Percentiles rank a stretch among this genome's conserved stretches.
These are phyloP conservation scores for Trichocladium antarcticum DNA, from an alignment of 495 filamentous ascomycete species.

Conservation along the genomic window DNA sequence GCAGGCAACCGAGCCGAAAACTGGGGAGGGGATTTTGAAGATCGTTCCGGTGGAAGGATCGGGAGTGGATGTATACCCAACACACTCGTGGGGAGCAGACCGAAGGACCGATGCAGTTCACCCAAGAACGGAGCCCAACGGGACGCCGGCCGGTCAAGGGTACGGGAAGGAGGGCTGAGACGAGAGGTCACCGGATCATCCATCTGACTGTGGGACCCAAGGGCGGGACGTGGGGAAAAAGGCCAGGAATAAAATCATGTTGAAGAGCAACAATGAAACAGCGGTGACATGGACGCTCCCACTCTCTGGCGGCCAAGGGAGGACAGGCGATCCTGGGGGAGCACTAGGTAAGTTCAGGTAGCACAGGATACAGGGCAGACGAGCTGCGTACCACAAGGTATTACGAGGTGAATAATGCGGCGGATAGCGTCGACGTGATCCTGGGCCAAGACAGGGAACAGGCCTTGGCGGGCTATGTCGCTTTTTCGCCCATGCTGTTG, in stretches of 20 bases:
- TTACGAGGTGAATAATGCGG: slow-evolving; percentile 13
- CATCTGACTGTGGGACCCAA: slow-evolving; percentile 28
- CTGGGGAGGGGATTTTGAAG: slow-evolving; percentile 4
- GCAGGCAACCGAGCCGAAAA: background rate
- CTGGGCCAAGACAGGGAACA: slow-evolving; percentile 10
- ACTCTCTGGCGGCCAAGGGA: slow-evolving; percentile 11
- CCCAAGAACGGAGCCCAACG: slow-evolving; percentile 6
- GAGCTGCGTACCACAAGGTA: slow-evolving; percentile 7
- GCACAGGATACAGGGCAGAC: background rate
- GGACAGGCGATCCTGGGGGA: slow-evolving; percentile 22
- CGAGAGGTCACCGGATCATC: slow-evolving; percentile 29
- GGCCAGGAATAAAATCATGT: slow-evolving; percentile 20
- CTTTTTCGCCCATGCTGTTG: slow-evolving; percentile 12
- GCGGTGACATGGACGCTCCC: slow-evolving; percentile 28
- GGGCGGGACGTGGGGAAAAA: slow-evolving; percentile 9
- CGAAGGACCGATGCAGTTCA: slow-evolving; percentile 6
- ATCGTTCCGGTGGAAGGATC: background rate
- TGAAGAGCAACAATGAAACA: slow-evolving; percentile 22
- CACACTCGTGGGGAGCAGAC: slow-evolving; percentile 2
- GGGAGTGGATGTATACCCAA: slow-evolving; percentile 5
- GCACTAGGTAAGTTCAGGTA: slow-evolving; percentile 25
- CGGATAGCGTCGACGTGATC: slow-evolving; percentile 14
- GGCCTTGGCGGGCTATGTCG: slow-evolving; percentile 8
- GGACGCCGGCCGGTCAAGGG: slow-evolving; percentile 13
- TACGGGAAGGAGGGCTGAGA: slow-evolving; percentile 25